Evolutionary conservation across 2,329 filamentous ascomycete genomes (phyloP).

Genomic region (Penicillium aurantiogriseum): DNA sequence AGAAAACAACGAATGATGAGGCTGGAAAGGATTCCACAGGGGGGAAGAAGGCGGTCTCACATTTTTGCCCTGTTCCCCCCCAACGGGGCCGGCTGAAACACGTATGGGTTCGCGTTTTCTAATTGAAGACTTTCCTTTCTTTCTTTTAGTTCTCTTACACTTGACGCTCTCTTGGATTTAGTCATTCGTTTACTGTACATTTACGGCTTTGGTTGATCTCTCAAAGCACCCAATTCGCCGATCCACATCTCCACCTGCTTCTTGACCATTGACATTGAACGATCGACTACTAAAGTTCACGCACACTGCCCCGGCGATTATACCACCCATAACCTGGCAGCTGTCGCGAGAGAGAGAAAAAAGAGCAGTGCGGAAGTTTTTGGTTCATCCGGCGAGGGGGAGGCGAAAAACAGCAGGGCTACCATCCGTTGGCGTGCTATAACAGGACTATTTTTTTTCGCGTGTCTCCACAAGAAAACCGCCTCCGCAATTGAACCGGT

Average conservation of each 20-base stretch:
- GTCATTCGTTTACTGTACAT: conserved; percentile 5
- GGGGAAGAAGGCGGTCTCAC: conserved; percentile 22
- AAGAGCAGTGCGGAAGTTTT: background rate
- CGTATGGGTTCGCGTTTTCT: background rate
- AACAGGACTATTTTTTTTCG: conserved; percentile 6
- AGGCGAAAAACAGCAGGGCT: background rate
- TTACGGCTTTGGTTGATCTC: background rate
- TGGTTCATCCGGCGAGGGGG: conserved; percentile 2
- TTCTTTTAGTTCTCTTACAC: background rate
- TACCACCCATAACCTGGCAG: background rate
- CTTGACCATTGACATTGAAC: conserved; percentile 4
- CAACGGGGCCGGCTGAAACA: conserved; percentile 23
- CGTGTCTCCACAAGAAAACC: conserved; percentile 1
- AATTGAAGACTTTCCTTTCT: background rate
- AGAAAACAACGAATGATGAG: background rate
- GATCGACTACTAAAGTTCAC: conserved; percentile 3
- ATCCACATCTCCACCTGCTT: conserved; percentile 10
- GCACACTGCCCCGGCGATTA: conserved; percentile 1
- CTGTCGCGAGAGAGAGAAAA: background rate
- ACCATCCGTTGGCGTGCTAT: background rate
- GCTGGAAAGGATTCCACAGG: conserved; percentile 5
- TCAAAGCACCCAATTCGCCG: background rate
- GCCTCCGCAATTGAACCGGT: background rate
- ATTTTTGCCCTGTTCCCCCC: conserved; percentile 18
- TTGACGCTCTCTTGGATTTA: background rate